A percentile compares a stretch with the other conserved stretches of the same genome.
Conservation (phyloP, 352 stramenopile species). For the Thraustochytrium sp. region DNA sequence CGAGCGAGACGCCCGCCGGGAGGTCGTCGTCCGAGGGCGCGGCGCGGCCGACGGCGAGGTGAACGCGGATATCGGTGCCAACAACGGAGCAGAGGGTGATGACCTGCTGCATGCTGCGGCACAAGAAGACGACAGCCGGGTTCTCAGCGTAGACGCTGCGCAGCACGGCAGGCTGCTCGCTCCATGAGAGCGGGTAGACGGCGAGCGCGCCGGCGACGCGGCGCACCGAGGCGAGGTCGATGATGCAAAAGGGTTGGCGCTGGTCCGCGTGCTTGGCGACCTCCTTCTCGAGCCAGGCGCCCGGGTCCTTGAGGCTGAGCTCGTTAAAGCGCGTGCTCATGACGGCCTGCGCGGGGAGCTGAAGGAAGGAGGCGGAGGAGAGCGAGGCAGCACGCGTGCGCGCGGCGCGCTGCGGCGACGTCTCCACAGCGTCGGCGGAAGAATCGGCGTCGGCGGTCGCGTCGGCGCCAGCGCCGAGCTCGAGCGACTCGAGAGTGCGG, state of each 20-base stretch:
- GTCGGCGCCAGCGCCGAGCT: too few species aligned
- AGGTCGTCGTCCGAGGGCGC: background rate
- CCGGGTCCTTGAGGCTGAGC: background rate
- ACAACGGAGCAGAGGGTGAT: conserved; percentile 15
- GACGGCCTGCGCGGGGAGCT: conserved; percentile 20
- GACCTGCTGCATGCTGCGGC: conserved; percentile 2
- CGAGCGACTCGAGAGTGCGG: too few species aligned
- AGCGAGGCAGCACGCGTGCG: background rate
- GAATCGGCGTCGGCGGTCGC: too few species aligned
- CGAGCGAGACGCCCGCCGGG: background rate
- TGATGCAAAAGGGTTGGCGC: background rate
- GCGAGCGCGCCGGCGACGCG: background rate
- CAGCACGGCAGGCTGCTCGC: conserved; percentile 15
- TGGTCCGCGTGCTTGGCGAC: background rate
- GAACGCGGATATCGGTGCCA: background rate
- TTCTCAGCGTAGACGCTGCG: background rate
- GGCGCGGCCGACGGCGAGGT: background rate
- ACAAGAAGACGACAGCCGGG: conserved; percentile 14
- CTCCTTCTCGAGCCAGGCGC: background rate
- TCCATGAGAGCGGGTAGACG: conserved; percentile 26
- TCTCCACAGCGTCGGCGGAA: background rate
- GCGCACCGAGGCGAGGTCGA: conserved; percentile 16
- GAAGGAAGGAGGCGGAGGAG: background rate
- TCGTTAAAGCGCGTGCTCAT: background rate
- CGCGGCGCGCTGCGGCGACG: background rate